phyloP scores from a whole-genome alignment of 345 rosid genomes.

The Sisymbrium irio region DNA sequence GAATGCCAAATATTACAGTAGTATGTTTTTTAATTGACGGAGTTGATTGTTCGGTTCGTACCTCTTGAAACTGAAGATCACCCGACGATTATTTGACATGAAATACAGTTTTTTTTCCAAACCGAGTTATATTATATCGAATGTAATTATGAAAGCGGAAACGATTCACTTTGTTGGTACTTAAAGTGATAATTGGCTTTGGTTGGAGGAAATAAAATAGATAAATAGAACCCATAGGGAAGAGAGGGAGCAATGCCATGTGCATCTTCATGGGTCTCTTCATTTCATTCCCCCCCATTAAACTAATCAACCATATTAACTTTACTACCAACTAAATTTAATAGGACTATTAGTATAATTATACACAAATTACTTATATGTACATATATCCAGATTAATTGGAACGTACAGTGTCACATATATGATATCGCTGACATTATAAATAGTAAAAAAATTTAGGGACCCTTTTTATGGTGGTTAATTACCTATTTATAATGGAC shows the following conservation, averaged over 20 bases:
- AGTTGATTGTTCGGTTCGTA: neutral
- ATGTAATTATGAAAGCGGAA: neutral
- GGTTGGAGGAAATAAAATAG: slow-evolving; percentile 24
- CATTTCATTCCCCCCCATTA: slow-evolving; percentile 34
- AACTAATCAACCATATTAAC: neutral
- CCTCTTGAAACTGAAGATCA: neutral
- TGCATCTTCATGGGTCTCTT: slow-evolving; percentile 60
- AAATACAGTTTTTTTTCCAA: neutral
- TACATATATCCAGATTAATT: neutral
- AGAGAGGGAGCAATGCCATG: slow-evolving; percentile 54
- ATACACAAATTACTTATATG: neutral
- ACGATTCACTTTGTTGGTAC: slow-evolving; percentile 20
- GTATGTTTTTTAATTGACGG: neutral
- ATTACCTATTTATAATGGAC: neutral
- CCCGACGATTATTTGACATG: neutral
- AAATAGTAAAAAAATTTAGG: neutral
- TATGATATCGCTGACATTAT: neutral
- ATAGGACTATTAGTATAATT: neutral
- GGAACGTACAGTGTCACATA: neutral
- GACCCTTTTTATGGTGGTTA: neutral
- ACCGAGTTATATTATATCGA: neutral
- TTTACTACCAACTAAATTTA: slow-evolving; percentile 6
- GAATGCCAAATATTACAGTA: neutral
- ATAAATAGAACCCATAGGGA: slow-evolving; percentile 26
- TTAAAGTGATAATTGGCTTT: slow-evolving; percentile 30